Evolutionary conservation across 2,329 filamentous ascomycete genomes (phyloP), one percentile per base, ranked within the genome.

Genomic region (Sordariomycetes sp.): DNA sequence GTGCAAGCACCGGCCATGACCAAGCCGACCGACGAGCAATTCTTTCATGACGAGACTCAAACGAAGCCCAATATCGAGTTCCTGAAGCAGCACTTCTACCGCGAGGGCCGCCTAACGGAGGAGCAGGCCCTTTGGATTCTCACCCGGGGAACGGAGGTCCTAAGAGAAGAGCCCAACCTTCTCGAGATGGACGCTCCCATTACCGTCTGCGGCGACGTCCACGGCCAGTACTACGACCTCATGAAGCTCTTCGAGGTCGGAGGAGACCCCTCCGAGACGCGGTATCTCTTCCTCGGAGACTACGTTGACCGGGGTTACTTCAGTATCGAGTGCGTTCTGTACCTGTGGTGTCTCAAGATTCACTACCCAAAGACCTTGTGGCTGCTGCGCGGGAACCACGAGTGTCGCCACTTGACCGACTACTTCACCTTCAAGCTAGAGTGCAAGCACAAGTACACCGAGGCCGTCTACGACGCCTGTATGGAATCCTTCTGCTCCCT

Each of bases 391-490:
- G 94, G 94, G 65, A 99, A 99, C 75, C 94, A 99, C 76, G 94
- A 99, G 76, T 99, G 94, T 74, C 88, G 94, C 68, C 94, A 99
- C 78, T 82, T 99, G 81, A 99, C 94, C 59, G 94, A 99, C 71
- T 99, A 99, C 80, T 99, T 99, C 76, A 99, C 94, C 61, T 99
- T 99, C 80, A 97, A 99, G 80, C 86, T 99, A 60, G 94, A 99
- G 74, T 99, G 94, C 81, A 97, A 96, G 78, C 94, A 99, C 83
- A 99, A 99, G 74, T 99, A 99, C 76, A 96, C 90, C 37, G 94
- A 97, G 76, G 83, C 83, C 63, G 83, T 99, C 60, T 99, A 99
- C 72, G 93, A 99, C 69, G 93, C 94, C 59, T 97, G 94, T 76
- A 96, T 97, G 85, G 93, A 99, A 64, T 95, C 94, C 0, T 99